Evolutionary conservation across 257 asterid genomes (phyloP).

Genomic region (Solanum medicagineum): DNA sequence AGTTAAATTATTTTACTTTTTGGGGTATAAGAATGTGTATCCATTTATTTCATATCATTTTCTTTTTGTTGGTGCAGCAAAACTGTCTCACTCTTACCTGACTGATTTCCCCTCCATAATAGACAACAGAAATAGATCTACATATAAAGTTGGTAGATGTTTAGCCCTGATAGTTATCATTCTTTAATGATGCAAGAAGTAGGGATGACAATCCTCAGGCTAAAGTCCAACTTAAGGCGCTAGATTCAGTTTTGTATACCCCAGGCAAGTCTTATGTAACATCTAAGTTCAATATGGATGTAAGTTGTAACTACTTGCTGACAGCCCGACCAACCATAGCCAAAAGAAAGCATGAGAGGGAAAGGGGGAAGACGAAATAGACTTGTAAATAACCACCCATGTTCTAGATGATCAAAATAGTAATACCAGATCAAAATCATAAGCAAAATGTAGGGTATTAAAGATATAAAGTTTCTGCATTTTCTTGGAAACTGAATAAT

Average conservation of each 20-base stretch:
- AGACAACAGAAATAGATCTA: not conserved
- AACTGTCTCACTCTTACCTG: not conserved
- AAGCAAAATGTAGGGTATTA: not conserved
- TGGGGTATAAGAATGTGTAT: not conserved
- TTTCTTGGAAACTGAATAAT: not conserved
- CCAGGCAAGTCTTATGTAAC: not conserved
- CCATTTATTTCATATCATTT: not conserved
- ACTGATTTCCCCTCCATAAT: not conserved
- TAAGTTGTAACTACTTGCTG: not conserved
- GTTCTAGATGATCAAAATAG: not conserved
- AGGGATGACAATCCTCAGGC: not conserved
- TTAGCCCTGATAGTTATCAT: not conserved
- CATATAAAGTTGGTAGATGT: not conserved
- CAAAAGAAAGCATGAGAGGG: not conserved
- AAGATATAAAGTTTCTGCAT: not conserved
- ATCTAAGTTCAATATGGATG: not conserved
- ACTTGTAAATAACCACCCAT: not conserved
- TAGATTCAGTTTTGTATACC: not conserved
- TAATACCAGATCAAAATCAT: not conserved
- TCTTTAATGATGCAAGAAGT: not conserved
- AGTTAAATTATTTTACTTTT: not conserved
- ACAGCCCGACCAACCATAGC: not conserved
- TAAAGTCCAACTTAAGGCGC: not conserved
- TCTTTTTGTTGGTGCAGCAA: not conserved
- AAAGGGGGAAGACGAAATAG: not conserved